phyloP scores from a whole-genome alignment of 345 rosid genomes.

The Moricandia arvensis region DNA sequence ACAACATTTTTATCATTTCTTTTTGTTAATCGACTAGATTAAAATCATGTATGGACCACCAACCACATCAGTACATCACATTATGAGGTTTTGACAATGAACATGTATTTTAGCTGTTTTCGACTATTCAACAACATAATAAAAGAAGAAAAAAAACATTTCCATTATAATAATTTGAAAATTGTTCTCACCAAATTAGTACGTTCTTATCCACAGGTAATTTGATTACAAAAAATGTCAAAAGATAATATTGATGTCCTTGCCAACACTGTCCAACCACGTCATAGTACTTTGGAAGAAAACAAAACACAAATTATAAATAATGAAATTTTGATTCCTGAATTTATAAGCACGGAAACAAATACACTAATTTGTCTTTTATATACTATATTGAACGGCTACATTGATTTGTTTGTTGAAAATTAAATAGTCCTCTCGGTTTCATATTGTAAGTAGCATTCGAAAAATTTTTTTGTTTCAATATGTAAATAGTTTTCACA shows the following conservation, averaged over 20 bases:
- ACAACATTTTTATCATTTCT: not conserved
- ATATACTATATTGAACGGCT: not conserved
- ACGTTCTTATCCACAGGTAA: conserved; percentile 15
- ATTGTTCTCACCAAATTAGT: not conserved
- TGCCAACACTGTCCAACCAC: not conserved
- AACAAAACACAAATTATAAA: not conserved
- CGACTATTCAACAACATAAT: conserved; percentile 16
- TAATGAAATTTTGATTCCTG: not conserved
- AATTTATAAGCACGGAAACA: conserved; percentile 1
- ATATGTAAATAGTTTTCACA: no score
- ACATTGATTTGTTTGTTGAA: not conserved
- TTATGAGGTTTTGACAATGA: conserved; percentile 28
- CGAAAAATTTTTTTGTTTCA: no score
- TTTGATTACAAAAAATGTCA: conserved; percentile 13
- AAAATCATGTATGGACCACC: conserved; percentile 26
- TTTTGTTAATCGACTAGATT: conserved; percentile 1
- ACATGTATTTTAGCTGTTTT: conserved; percentile 16
- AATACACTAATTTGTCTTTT: not conserved
- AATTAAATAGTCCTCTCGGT: no score
- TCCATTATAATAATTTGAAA: conserved; percentile 17
- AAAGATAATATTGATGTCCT: conserved; percentile 2
- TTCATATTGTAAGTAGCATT: no score
- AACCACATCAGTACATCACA: conserved; percentile 23
- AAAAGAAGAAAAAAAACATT: not conserved
- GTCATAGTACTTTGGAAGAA: not conserved